Evolutionary conservation across 495 filamentous ascomycete genomes (phyloP).

Genomic region (Annulohypoxylon bovei): DNA sequence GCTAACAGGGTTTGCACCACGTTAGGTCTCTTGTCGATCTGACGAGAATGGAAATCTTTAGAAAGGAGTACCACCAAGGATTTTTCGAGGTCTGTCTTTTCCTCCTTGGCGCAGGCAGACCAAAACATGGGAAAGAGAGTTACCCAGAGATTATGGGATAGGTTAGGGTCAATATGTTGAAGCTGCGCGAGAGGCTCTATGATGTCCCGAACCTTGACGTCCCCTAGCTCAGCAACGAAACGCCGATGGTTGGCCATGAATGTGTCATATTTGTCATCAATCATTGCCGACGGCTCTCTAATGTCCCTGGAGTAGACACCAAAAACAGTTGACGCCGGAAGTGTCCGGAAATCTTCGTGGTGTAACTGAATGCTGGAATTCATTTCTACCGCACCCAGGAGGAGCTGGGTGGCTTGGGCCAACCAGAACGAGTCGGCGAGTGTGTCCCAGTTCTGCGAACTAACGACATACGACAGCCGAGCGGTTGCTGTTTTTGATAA

Average conservation of each 20-base stretch:
- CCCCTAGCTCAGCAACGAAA: conserved; percentile 84
- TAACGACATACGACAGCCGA: conserved; percentile 85
- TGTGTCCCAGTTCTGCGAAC: conserved; percentile 97
- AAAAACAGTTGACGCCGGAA: conserved; percentile 75
- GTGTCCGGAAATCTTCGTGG: conserved; percentile 80
- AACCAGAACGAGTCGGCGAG: conserved; percentile 96
- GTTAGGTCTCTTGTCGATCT: conserved; percentile 93
- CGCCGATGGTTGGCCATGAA: conserved; percentile 79
- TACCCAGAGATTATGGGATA: conserved; percentile 90
- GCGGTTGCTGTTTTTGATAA: conserved; percentile 86
- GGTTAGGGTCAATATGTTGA: conserved; percentile 84
- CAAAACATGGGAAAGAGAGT: conserved; percentile 91
- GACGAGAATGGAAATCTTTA: conserved; percentile 93
- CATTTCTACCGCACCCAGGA: conserved; percentile 91
- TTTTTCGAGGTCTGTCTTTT: conserved; percentile 89
- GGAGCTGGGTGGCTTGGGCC: conserved; percentile 88
- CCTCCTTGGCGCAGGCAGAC: conserved; percentile 86
- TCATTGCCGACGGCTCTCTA: conserved; percentile 75
- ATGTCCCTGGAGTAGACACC: conserved; percentile 74
- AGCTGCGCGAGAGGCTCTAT: conserved; percentile 93
- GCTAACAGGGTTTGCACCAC: conserved; percentile 91
- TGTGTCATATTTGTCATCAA: conserved; percentile 81
- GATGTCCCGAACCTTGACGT: conserved; percentile 85
- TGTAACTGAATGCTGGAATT: conserved; percentile 78
- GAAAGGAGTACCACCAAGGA: conserved; percentile 86